These are phyloP conservation scores for Pyrenophora seminiperda DNA, from an alignment of 2,329 filamentous ascomycete species.

Conservation along the genomic window DNA sequence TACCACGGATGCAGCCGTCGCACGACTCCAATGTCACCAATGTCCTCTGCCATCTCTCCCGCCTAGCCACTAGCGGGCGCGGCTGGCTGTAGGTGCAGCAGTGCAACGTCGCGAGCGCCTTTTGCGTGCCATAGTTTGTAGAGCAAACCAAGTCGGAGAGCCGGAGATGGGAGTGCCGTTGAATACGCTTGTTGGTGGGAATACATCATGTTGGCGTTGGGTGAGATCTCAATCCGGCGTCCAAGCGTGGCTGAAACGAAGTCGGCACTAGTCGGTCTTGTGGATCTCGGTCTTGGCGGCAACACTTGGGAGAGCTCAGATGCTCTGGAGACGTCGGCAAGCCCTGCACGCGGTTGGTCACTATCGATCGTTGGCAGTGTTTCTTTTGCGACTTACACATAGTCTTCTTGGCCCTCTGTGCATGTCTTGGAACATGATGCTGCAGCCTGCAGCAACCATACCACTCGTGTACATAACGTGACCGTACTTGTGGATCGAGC, in stretches of 20 bases:
- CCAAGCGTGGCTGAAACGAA: conserved; percentile 39
- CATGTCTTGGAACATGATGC: too few relatives aligned
- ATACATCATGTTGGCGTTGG: conserved; percentile 14
- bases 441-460: too few relatives aligned
- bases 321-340: conserved; percentile 5
- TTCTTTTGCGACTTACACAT: background rate
- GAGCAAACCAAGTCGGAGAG: conserved; percentile 8
- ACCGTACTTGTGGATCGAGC: too few relatives aligned
- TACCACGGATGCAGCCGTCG: conserved; percentile 5
- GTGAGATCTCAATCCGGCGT: conserved; percentile 7
- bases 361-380: background rate
- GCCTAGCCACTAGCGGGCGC: conserved; percentile 3
- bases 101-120: conserved; percentile 10
- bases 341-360: conserved; percentile 2
- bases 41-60: background rate
- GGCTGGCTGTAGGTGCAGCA: conserved; percentile 5
- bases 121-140: conserved; percentile 1
- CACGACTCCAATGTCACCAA: conserved; percentile 7
- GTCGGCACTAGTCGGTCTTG: conserved; percentile 19
- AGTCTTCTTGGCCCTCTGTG: background rate
- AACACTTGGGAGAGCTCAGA: conserved; percentile 10
- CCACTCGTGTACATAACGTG: too few relatives aligned
- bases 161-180: conserved; percentile 3
- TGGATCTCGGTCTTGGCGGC: conserved; percentile 30
- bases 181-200: conserved; percentile 16